Conservation (phyloP, 495 filamentous ascomycete species). For the Hapsidospora chrysogenum region DNA sequence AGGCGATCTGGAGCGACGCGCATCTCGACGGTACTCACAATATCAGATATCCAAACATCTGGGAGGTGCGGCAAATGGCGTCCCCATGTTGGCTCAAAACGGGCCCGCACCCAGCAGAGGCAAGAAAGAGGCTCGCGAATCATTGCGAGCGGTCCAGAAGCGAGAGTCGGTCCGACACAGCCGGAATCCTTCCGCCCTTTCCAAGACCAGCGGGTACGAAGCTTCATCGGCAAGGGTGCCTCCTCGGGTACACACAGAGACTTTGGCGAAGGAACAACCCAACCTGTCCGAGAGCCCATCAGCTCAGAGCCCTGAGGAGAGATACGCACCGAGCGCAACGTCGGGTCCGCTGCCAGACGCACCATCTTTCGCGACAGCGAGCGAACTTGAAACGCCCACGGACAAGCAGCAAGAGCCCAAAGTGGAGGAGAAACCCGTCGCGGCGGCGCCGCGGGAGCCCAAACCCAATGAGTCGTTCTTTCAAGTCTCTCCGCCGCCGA, state of each 20-base stretch:
- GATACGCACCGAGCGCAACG: constrained; percentile 31
- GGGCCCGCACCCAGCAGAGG: constrained; percentile 80
- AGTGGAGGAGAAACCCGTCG: constrained; percentile 7
- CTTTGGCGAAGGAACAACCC: constrained; percentile 19
- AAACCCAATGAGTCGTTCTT: constrained; percentile 13
- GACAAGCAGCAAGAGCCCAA: constrained; percentile 8
- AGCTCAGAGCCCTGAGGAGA: constrained; percentile 43
- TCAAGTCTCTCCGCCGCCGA: constrained; percentile 55
- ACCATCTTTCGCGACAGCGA: constrained; percentile 15
- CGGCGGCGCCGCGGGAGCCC: constrained; percentile 19
- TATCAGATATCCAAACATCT: constrained; percentile 94
- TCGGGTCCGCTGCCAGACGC: constrained; percentile 29
- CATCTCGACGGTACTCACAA: constrained; percentile 80
- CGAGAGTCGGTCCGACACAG: constrained; percentile 54
- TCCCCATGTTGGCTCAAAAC: constrained; percentile 77
- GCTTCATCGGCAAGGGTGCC: constrained; percentile 43
- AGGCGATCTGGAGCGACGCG: constrained; percentile 81
- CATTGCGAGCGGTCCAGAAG: constrained; percentile 75
- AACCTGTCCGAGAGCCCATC: constrained; percentile 26
- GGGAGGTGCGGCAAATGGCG: constrained; percentile 60
- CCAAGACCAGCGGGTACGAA: constrained; percentile 21
- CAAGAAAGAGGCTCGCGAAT: constrained; percentile 66
- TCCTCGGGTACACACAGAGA: constrained; percentile 51
- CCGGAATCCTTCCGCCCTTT: constrained; percentile 28
- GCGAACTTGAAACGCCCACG: constrained; percentile 10